Base-by-base conservation (phyloP, 2,329 filamentous ascomycete genomes). In the Colletotrichum cuscutae region DNA sequence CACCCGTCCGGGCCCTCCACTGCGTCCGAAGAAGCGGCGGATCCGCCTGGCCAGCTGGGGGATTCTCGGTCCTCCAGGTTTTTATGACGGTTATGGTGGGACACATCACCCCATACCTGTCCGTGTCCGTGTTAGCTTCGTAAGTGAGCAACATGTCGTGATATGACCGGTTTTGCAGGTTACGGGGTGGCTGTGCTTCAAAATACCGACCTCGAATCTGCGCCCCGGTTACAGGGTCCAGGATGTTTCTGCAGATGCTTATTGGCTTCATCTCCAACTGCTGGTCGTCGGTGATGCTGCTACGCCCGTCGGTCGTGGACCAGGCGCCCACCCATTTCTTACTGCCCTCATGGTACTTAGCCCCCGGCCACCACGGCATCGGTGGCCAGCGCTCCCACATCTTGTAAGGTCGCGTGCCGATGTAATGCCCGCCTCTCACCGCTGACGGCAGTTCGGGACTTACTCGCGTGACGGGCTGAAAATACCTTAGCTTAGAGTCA, bases 301-400 rank as follows among this genome's bases (percentile, higher is more conserved):
- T 12, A n/a, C 65, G 46, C 12, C 30, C 28, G 1, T 30, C 6
- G 11, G 15, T 26, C 12, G n/a, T 13, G 24, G 49, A 46, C 46
- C 60, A 52, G 28, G 26, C 60, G 7, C 60, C 42, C 7, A n/a
- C 52, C 60, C 42, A 15, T n/a, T 59, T 5, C 4, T 32, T 7
- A 24, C 26, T n/a, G 28, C 58, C 24, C 30, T 53, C 62, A 8
- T 46, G 35, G 53, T 24, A 49, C 9, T 22, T 22, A 11, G 19
- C 63, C 24, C 65, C 69, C 1, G 59, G 58, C 69, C 69, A 72
- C 69, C 69, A 72, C 42, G 69, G 65, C 69, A 69, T 69, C 65
- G 65, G 58, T 37, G 24, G 22, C 37, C 57, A 24, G 58, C 69
- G 69, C 3, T 72, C 69, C 69, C 69, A 72, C 1, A 46, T 30